These are phyloP conservation scores for Populus pruinosa DNA, from an alignment of 345 rosid species.

Conservation along the genomic window DNA sequence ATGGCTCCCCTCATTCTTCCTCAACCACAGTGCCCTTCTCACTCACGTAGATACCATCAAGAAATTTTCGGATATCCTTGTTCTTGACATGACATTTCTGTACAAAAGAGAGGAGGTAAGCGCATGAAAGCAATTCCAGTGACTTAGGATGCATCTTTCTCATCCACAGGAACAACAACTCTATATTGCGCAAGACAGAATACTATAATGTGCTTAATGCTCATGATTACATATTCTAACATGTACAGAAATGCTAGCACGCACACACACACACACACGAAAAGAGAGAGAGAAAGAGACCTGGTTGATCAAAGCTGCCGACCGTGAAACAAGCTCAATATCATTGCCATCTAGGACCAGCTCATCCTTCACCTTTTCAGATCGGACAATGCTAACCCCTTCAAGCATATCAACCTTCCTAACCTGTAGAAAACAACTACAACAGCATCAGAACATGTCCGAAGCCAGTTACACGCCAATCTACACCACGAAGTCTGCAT, in stretches of 20 bases:
- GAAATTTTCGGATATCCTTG: conserved; percentile 61
- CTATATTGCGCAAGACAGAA: too few species aligned
- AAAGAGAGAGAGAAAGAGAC: conserved; percentile 11
- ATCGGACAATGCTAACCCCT: conserved; percentile 51
- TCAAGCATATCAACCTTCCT: conserved; percentile 62
- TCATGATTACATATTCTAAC: background rate
- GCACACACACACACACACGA: too few species aligned
- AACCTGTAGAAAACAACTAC: conserved; percentile 27
- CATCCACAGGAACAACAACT: too few species aligned
- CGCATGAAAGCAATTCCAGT: too few species aligned
- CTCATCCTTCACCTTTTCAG: conserved; percentile 69
- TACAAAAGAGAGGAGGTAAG: too few species aligned
- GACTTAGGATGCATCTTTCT: too few species aligned
- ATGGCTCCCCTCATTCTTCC: conserved; percentile 17
- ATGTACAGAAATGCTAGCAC: background rate
- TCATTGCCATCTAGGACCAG: conserved; percentile 57
- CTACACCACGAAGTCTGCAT: too few species aligned
- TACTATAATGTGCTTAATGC: too few species aligned
- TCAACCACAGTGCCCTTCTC: conserved; percentile 47
- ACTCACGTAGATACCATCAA: conserved; percentile 63
- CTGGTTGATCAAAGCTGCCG: conserved; percentile 62
- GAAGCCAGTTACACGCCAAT: too few species aligned
- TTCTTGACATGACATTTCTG: conserved; percentile 58
- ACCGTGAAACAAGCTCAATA: conserved; percentile 56
- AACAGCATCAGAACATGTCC: background rate